Conservation (phyloP, 768 basidiomycete genomes). For the Myochromella boudieri region DNA sequence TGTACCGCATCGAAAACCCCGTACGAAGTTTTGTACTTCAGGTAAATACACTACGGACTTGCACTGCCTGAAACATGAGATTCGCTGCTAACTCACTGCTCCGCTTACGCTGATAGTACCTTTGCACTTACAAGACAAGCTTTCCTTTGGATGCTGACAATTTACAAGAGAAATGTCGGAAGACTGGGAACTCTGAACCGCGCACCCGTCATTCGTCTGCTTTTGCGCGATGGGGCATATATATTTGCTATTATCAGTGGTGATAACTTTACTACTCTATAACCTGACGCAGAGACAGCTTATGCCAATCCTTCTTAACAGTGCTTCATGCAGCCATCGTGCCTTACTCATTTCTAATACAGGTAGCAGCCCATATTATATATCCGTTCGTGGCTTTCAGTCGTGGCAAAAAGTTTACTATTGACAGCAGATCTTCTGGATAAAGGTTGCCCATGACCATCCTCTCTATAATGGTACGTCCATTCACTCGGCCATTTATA, state of each 20-base stretch:
- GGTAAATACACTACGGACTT: conserved; percentile 3
- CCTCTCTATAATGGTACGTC: conserved; percentile 8
- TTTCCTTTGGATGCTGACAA: conserved; percentile 6
- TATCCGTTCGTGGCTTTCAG: conserved; percentile 2
- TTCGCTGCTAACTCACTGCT: too few relatives aligned
- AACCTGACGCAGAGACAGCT: background rate
- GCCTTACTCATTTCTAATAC: conserved; percentile 1
- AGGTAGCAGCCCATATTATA: conserved; percentile 1
- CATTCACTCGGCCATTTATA: background rate
- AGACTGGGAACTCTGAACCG: background rate
- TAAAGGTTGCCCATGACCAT: conserved; percentile 11
- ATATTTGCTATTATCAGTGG: conserved; percentile 9
- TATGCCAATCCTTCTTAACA: background rate
- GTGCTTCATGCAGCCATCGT: background rate
- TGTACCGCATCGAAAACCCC: conserved; percentile 5
- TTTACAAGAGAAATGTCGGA: conserved; percentile 8
- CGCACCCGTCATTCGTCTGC: conserved; percentile 6
- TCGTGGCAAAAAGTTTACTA: background rate
- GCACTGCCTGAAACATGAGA: too few relatives aligned
- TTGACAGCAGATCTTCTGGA: background rate
- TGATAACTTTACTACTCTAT: background rate
- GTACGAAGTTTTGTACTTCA: conserved; percentile 7
- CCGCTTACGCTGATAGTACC: too few relatives aligned
- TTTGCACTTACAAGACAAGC: conserved; percentile 1
- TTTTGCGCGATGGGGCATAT: conserved; percentile 12